Conservation (phyloP, 2,329 filamentous ascomycete species). For the Pseudocercospora fuligena region DNA sequence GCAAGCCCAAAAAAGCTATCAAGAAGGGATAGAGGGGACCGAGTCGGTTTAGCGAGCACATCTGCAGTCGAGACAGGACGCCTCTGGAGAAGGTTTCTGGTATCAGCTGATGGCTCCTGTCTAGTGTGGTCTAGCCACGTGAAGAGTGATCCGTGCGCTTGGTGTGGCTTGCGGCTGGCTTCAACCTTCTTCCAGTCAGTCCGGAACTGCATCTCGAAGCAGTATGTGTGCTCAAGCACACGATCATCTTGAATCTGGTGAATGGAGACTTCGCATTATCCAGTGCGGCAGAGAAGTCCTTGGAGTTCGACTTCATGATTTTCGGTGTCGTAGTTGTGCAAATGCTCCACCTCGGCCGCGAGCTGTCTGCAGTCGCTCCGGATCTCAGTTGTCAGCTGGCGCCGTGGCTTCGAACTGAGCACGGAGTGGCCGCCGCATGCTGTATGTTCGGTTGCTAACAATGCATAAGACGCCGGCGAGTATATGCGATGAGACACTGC, state of each 20-base stretch:
- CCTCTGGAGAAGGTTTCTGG: neutral
- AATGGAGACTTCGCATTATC: neutral
- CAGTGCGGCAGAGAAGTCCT: neutral
- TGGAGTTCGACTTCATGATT: neutral
- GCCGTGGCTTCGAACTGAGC: neutral
- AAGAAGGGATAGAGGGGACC: neutral
- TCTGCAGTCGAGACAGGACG: neutral
- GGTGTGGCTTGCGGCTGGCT: neutral
- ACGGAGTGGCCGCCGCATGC: neutral
- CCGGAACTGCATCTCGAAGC: neutral
- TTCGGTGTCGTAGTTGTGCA: neutral
- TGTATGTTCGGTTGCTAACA: neutral
- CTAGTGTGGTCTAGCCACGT: neutral
- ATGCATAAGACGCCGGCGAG: neutral
- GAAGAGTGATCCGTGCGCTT: neutral
- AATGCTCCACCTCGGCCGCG: neutral
- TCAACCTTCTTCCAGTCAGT: neutral
- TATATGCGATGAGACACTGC: neutral
- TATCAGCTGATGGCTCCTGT: neutral
- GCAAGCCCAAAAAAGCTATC: neutral
- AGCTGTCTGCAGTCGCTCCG: neutral
- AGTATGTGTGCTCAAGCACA: neutral
- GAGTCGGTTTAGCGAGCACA: neutral
- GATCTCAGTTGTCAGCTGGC: neutral
- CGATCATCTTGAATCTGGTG: neutral